Conservation (phyloP, 2,329 filamentous ascomycete species). For the Fusarium neocosmosporiellum region DNA sequence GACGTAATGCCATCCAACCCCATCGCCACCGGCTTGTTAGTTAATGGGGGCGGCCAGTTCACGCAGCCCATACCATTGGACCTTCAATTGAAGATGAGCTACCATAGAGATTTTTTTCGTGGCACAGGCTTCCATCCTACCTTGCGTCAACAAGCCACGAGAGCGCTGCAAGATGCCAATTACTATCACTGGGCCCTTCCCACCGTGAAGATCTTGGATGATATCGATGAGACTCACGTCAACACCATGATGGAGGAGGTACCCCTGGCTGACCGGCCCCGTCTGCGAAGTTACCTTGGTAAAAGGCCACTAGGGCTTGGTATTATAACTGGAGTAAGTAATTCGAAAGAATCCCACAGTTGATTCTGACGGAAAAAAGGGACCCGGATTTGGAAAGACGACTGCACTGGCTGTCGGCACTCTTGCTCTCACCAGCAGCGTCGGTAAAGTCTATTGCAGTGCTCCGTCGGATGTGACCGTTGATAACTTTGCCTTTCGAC, state of each 20-base stretch:
- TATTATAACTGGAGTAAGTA: conserved; percentile 27
- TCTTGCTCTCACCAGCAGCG: conserved; percentile 6
- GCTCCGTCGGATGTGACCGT: conserved; percentile 8
- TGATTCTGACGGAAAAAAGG: conserved; percentile 1
- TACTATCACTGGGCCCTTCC: not conserved
- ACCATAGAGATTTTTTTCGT: conserved; percentile 23
- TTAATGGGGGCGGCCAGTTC: rapidly evolving
- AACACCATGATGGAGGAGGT: conserved; percentile 9
- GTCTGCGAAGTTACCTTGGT: conserved; percentile 26
- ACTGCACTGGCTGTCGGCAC: not conserved
- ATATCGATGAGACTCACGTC: not conserved
- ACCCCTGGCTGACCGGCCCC: not conserved
- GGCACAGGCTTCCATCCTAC: conserved; percentile 19
- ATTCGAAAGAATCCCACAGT: not conserved
- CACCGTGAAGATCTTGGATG: conserved; percentile 1
- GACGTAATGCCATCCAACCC: not conserved
- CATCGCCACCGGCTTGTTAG: not conserved
- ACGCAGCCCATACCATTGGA: rapidly evolving
- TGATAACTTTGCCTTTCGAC: conserved; percentile 3
- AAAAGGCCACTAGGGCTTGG: conserved; percentile 15
- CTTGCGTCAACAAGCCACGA: not conserved
- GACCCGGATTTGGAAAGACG: conserved; percentile 31
- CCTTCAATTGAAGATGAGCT: conserved; percentile 2
- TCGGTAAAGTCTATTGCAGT: conserved; percentile 16
- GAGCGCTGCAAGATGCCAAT: not conserved